Percentiles rank a stretch among this genome's conserved stretches.
Evolutionary conservation across 176 grass and related monocot species (phyloP).

Genomic region (Eragrostis curvula): DNA sequence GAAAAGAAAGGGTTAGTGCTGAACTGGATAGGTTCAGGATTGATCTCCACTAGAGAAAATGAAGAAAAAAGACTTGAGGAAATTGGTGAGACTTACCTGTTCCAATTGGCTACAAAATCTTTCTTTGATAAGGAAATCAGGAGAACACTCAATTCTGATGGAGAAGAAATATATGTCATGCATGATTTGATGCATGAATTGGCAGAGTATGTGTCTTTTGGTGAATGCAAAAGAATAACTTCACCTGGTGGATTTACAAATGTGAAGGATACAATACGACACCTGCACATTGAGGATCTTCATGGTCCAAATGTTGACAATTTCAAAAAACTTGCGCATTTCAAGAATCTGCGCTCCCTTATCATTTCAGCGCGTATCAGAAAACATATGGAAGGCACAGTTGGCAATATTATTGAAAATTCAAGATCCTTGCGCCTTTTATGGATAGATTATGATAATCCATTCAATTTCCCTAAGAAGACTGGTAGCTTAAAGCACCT

Average conservation of each 20-base stretch:
- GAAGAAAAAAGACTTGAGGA: not conserved
- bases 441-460: not conserved
- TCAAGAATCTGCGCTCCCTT: conserved; percentile 37
- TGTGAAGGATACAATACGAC: conserved; percentile 1
- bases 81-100: conserved; percentile 25
- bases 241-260: not conserved
- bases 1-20: not conserved
- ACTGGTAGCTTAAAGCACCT: conserved; percentile 40
- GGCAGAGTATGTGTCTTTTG: conserved; percentile 41
- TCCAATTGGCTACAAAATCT: conserved; percentile 48
- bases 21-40: conserved; percentile 57
- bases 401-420: conserved; percentile 10
- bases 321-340: conserved; percentile 28
- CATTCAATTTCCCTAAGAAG: conserved; percentile 10
- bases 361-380: not conserved
- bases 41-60: conserved; percentile 1
- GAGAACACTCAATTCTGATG: not conserved
- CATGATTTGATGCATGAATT: conserved; percentile 67
- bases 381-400: not conserved
- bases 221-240: conserved; percentile 39
- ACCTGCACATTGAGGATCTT: conserved; percentile 13
- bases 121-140: conserved; percentile 51
- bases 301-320: not conserved
- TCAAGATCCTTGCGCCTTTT: conserved; percentile 42
- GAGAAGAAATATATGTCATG: conserved; percentile 43